Conservation (phyloP, 176 grass and related monocot genomes). For the Stipa capillata region DNA sequence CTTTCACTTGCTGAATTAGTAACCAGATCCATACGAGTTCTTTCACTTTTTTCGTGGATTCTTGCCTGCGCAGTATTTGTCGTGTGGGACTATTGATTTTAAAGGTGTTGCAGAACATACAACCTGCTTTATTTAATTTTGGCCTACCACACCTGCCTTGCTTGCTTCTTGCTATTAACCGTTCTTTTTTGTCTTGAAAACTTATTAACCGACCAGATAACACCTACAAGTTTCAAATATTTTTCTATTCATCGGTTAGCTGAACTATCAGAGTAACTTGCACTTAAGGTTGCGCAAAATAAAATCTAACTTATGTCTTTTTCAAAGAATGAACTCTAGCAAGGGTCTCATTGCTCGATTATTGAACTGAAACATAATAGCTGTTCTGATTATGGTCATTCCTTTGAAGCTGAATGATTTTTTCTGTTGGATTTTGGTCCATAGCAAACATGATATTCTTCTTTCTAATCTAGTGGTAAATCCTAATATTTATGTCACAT, state of each 20-base stretch:
- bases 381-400: neutral
- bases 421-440: neutral
- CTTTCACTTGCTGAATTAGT: conserved; percentile 2
- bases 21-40: conserved; percentile 15
- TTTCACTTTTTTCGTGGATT: conserved; percentile 8
- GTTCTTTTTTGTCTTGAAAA: too few species aligned
- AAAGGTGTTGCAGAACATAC: conserved; percentile 9
- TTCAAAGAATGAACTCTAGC: neutral
- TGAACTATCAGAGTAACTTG: neutral
- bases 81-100: conserved; percentile 1
- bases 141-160: conserved; percentile 22
- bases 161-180: neutral
- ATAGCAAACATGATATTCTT: neutral
- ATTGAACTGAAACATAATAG: neutral
- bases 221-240: too few species aligned
- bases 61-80: neutral
- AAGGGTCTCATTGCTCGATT: neutral
- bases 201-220: too few species aligned
- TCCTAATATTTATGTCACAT: neutral
- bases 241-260: neutral
- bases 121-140: conserved; percentile 19
- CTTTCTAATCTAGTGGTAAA: neutral
- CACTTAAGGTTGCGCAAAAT: neutral
- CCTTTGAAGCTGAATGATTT: neutral
- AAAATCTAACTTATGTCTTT: neutral